These are phyloP conservation scores for Metarhizium humberi DNA, from an alignment of 2,329 filamentous ascomycete genomes.

Conservation along the genomic window DNA sequence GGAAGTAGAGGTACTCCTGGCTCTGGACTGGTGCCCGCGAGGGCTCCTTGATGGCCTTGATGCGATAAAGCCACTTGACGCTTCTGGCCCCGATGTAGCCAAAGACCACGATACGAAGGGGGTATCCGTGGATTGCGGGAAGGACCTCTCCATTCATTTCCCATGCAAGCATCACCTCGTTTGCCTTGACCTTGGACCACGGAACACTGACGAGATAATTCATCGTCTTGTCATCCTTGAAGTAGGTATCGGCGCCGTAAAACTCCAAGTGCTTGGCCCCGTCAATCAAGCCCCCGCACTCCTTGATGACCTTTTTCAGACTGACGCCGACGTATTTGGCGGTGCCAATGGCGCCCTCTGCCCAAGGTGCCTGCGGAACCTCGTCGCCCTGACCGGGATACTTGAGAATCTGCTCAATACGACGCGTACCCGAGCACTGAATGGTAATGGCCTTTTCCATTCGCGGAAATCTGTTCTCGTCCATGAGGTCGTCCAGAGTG, in stretches of 20 bases:
- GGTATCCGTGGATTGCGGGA: conserved; percentile 57
- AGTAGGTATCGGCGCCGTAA: conserved; percentile 63
- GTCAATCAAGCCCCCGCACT: conserved; percentile 51
- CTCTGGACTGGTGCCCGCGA: conserved; percentile 52
- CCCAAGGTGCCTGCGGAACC: conserved; percentile 45
- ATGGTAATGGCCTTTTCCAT: conserved; percentile 50
- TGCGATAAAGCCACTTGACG: conserved; percentile 53
- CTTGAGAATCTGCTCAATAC: conserved; percentile 56
- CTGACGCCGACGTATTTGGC: conserved; percentile 54
- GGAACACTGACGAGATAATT: conserved; percentile 63
- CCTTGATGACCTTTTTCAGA: conserved; percentile 61
- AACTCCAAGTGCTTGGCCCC: conserved; percentile 56
- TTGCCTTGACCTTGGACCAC: conserved; percentile 55
- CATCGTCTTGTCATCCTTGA: conserved; percentile 55
- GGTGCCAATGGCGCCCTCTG: conserved; percentile 59
- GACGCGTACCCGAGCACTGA: conserved; percentile 60
- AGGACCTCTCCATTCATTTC: conserved; percentile 61
- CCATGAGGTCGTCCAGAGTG: conserved; percentile 49
- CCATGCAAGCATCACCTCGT: conserved; percentile 60
- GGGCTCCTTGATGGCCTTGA: conserved; percentile 50
- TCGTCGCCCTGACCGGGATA: conserved; percentile 62
- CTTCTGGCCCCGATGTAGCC: conserved; percentile 60
- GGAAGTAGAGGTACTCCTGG: conserved; percentile 60
- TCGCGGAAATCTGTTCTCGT: conserved; percentile 51
- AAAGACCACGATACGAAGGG: conserved; percentile 51